Evolutionary conservation across 495 filamentous ascomycete genomes (phyloP), one percentile per base, ranked within the genome.

Genomic region (Physcia stellaris): DNA sequence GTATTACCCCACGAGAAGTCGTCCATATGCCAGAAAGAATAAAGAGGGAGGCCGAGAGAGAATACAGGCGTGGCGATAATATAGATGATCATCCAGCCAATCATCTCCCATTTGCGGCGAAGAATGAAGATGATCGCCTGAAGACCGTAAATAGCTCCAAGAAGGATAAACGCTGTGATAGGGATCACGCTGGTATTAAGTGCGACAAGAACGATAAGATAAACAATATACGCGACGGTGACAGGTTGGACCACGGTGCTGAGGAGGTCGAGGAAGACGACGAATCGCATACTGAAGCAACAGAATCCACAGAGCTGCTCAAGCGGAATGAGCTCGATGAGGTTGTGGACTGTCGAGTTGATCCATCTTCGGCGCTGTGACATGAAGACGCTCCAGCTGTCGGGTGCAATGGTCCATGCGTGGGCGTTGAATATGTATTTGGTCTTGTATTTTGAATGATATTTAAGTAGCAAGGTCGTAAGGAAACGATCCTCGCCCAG

Each of bases 21-120:
- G 57, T 99, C 90, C 90, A 95, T 95, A 60, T 96, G 71, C 90
- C 90, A 99, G 75, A 99, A 99, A 31, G 87, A 70, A 60, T 96
- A 99, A 4, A 99, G 69, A 1, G 90, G 90, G 6, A 99, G 68
- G 36, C 74, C 86, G 45, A 93, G 81, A 21, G 83, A 75, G 71
- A 93, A 96, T 46, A 99, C 74, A 10, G 90, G 90, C 39, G 93
- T 78, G 37, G 90, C 92, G 18, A 90, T 49, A 32, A 99, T 67
- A 60, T 99, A 99, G 37, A 99, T 75, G 44, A 99, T 60, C 86
- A 99, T 94, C 90, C 90, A 99, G 12, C 87, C 90, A 45, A 99
- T 79, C 84, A 94, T 94, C 55, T 99, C 86, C 90, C 90, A 99
- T 64, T 94, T 93, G 46, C 90, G 79, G 35, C 83, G 75, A 37